Base-by-base conservation (phyloP, 306 rosid species). In the Mimosa bimucronata region DNA sequence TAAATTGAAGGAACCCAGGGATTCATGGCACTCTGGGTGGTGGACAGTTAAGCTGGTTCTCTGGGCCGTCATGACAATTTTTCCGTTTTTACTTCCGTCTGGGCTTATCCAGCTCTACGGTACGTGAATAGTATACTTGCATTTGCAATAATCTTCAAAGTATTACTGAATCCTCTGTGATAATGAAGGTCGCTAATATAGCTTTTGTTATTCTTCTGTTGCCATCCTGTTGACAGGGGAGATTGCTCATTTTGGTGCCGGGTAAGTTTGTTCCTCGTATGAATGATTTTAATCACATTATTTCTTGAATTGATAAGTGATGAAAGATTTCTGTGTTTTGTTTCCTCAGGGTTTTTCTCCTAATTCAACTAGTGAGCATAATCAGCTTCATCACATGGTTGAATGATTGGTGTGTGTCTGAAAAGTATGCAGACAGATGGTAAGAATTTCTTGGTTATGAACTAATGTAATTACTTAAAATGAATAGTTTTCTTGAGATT, bases 1-100 rank as follows among this genome's bases (percentile, higher is more conserved):
- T 30, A 96, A 90, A 89, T 81, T 88, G 85, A 87, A 84, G 15
- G 86, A 82, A 23, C 38, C 50, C 30, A 87, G 94, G 84, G 88
- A 91, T 85, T 75, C 52, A 26, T 96, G 99, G 99, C 99, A 96
- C 88, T 96, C 98, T 69, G 97, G 99, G 77, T 96, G 99, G 99
- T 96, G 99, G 99, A 89, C 91, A 37, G 97, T 87, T 76, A 96
- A 96, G 89, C 85, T 96, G 82, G 84, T 81, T 78, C 75, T 90
- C 60, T 91, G 96, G 94, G 64, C 85, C 11, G 83, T 76, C 73
- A 88, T 87, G 88, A 78, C 86, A 57, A 48, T 91, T 45, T 82
- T 96, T 79, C 91, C 99, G 41, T 91, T 96, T 90, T 75, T 96
- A 85, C 96, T 96, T 73, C 98, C 99, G 73, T 58, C 97, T 66